Conservation (phyloP, 2,329 filamentous ascomycete genomes). For the Diplodia scrobiculata region DNA sequence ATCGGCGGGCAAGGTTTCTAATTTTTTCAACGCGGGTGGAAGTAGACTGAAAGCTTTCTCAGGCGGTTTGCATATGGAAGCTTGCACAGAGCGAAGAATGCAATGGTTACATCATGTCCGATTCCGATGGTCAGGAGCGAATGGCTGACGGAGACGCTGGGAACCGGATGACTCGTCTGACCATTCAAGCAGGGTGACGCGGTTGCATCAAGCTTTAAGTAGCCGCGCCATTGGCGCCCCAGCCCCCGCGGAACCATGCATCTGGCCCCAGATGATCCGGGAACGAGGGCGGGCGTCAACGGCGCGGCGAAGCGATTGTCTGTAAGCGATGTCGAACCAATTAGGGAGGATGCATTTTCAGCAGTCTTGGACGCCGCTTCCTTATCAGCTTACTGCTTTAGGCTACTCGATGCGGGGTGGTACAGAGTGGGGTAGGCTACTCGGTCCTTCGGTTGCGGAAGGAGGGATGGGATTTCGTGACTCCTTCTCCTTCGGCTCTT, state of each 20-base stretch:
- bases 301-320: neutral
- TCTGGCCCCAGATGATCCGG: neutral
- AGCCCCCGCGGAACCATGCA: neutral
- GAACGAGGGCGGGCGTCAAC: slow-evolving; percentile 12
- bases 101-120: neutral
- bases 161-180: neutral
- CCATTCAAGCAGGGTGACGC: neutral
- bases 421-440: neutral
- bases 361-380: neutral
- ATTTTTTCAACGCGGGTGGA: neutral
- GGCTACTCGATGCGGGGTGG: slow-evolving; percentile 6
- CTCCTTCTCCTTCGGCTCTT: neutral
- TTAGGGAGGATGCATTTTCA: slow-evolving; percentile 1
- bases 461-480: neutral
- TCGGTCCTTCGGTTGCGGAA: neutral
- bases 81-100: neutral
- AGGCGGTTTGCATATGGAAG: neutral
- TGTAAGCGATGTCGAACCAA: neutral
- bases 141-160: too few relatives aligned
- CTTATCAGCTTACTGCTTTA: slow-evolving; percentile 1
- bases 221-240: neutral
- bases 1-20: neutral
- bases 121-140: neutral
- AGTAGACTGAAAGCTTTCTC: neutral
- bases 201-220: neutral